Base-by-base conservation (phyloP, 257 asterid species). In the Petunia axillaris region DNA sequence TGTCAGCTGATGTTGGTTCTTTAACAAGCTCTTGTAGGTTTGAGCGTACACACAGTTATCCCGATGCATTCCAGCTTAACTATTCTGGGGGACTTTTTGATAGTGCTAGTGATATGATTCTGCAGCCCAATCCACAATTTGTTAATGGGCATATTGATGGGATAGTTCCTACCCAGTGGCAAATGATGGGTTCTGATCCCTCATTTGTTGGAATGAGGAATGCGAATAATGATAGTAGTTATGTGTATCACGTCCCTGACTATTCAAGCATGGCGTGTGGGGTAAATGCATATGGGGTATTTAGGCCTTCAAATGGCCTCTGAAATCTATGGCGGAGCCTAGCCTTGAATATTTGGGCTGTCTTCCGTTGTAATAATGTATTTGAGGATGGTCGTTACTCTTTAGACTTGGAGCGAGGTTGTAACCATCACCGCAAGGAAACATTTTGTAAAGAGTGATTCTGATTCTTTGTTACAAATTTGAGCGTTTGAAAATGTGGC, bases 271-370 rank as follows among this genome's bases (percentile, higher is more conserved):
- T 84, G 57, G 65, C 86, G 2, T 86, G 81, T 40, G 94, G 94
- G 50, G 83, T 87, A 81, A 94, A 90, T 64, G 91, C 91, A 14
- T 95, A 90, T 84, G 79, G 91, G 1, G 84, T 89, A 58, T 95
- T 85, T 88, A 87, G 95, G 84, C 97, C 98, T 43, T 92, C 96
- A 16, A 94, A 84, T 80, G 97, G 98, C 79, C 90, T 59, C 64
- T 94, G 87, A 88, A 66, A 73, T 50, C 63, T 73, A 71, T 8
- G 50, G 13, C 0, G 46, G 78, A 73, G 63, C 78, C 78, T 73
- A 3, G 78, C 62, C 78, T 73, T 35, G 62, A 73, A 35, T 73
- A 53, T 73, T 73, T 73, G 41, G 78, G 82, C 62, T 13, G 62
- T 73, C 55, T 73, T 71, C 36, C 78, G 50, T 37, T 50, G 78